Evolutionary conservation across 2,329 filamentous ascomycete genomes (phyloP).

Genomic region (Xylaria polymorpha): DNA sequence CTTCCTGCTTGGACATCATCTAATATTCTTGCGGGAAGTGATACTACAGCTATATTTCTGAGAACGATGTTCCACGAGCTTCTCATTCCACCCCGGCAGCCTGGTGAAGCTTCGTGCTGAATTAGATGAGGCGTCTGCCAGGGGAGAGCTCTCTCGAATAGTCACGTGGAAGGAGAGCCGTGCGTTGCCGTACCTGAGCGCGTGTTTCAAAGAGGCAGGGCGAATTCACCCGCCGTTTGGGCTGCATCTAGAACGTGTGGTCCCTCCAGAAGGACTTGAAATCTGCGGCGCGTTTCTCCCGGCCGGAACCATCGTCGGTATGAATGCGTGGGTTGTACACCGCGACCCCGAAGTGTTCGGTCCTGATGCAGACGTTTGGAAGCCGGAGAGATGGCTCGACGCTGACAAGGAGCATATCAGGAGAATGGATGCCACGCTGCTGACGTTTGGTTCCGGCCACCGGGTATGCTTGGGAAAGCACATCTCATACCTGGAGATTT

Average conservation of each 20-base stretch:
- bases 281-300: conserved; percentile 55
- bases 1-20: conserved; percentile 40
- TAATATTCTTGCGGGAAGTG: conserved; percentile 26
- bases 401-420: conserved; percentile 17
- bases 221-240: conserved; percentile 71
- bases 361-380: conserved; percentile 63
- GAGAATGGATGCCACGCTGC: conserved; percentile 29
- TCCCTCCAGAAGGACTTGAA: conserved; percentile 63
- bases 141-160: conserved; percentile 16
- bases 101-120: conserved; percentile 27
- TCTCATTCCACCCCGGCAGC: conserved; percentile 19
- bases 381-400: conserved; percentile 66
- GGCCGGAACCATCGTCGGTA: conserved; percentile 65
- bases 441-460: conserved; percentile 36
- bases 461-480: conserved; percentile 43
- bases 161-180: conserved; percentile 29
- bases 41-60: conserved; percentile 36
- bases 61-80: conserved; percentile 32
- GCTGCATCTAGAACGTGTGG: conserved; percentile 68
- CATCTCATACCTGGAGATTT: conserved; percentile 42
- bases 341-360: conserved; percentile 67
- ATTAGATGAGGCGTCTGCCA: conserved; percentile 8
- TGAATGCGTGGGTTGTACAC: conserved; percentile 71
- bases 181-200: conserved; percentile 68
- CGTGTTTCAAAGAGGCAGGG: conserved; percentile 72